Evolutionary conservation across 1,284 basidiomycete genomes (phyloP).

Genomic region (Tremellales sp.): DNA sequence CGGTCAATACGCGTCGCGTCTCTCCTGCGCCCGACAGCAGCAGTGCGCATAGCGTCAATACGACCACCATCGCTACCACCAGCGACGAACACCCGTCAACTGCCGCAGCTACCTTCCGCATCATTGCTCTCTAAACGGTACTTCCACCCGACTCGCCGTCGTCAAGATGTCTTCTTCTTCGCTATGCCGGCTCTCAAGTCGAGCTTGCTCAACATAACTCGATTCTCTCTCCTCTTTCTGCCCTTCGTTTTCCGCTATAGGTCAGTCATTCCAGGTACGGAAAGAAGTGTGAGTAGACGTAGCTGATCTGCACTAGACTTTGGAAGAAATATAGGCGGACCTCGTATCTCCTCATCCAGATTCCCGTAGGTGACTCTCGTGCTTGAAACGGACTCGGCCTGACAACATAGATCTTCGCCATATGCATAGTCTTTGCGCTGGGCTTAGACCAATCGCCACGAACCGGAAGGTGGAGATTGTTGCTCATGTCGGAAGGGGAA

Average conservation of each 20-base stretch:
- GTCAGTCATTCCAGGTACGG: conserved; percentile 24
- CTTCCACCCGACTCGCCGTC: conserved; percentile 41
- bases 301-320: conserved; percentile 28
- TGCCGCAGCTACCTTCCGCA: no score
- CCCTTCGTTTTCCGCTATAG: conserved; percentile 52
- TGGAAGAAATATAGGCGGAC: conserved; percentile 48
- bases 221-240: conserved; percentile 49
- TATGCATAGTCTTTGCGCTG: conserved; percentile 53
- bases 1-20: no score
- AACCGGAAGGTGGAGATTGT: conserved; percentile 52
- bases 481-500: conserved; percentile 53
- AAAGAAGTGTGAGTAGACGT: not conserved
- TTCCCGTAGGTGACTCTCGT: conserved; percentile 40
- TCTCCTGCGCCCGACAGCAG: no score
- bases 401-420: conserved; percentile 47
- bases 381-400: not conserved
- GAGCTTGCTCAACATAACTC: conserved; percentile 46
- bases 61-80: no score
- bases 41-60: no score
- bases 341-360: conserved; percentile 48
- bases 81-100: no score
- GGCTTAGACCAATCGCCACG: conserved; percentile 52
- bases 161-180: conserved; percentile 52
- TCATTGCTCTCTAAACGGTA: no score
- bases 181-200: conserved; percentile 51